Percentiles rank a stretch among this genome's conserved stretches.
phyloP scores from a whole-genome alignment of 1,284 basidiomycete species.

The Rhodotorula sp. region DNA sequence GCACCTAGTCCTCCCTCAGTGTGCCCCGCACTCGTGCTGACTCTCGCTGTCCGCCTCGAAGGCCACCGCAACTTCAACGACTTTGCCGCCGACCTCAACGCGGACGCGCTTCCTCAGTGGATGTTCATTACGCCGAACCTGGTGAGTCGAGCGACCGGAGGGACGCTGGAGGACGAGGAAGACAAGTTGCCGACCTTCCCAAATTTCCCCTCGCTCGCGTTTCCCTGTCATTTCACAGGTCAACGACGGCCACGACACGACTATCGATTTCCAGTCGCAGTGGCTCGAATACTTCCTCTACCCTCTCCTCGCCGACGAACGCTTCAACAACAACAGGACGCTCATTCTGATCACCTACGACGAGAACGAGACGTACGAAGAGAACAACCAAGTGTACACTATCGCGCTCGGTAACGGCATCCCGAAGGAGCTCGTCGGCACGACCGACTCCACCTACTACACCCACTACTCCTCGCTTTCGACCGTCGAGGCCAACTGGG shows the following conservation, averaged over 20 bases:
- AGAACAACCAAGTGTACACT: conserved; percentile 54
- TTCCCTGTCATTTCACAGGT: conserved; percentile 21
- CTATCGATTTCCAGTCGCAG: conserved; percentile 53
- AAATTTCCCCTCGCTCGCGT: too few relatives aligned
- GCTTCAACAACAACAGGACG: conserved; percentile 58
- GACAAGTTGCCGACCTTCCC: too few relatives aligned
- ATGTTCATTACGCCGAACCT: conserved; percentile 66
- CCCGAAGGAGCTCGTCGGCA: conserved; percentile 53
- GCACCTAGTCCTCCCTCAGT: too few relatives aligned
- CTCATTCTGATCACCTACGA: conserved; percentile 61
- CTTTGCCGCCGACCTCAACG: conserved; percentile 58
- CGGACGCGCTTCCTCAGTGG: conserved; percentile 61
- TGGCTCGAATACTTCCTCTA: conserved; percentile 60
- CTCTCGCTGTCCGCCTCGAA: too few relatives aligned
- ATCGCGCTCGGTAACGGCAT: conserved; percentile 60
- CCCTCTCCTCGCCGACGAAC: conserved; percentile 55
- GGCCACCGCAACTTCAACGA: conserved; percentile 65
- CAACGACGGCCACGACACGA: conserved; percentile 61
- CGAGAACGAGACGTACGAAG: conserved; percentile 54
- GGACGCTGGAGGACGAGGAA: too few relatives aligned
- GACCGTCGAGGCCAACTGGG: conserved; percentile 66
- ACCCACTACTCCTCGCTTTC: conserved; percentile 64
- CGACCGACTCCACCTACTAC: conserved; percentile 59
- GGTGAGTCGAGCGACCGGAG: conserved; percentile 21
- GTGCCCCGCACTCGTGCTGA: too few relatives aligned